Evolutionary conservation across 2,329 filamentous ascomycete genomes (phyloP).

Genomic region (Pyrenochaeta sp.): DNA sequence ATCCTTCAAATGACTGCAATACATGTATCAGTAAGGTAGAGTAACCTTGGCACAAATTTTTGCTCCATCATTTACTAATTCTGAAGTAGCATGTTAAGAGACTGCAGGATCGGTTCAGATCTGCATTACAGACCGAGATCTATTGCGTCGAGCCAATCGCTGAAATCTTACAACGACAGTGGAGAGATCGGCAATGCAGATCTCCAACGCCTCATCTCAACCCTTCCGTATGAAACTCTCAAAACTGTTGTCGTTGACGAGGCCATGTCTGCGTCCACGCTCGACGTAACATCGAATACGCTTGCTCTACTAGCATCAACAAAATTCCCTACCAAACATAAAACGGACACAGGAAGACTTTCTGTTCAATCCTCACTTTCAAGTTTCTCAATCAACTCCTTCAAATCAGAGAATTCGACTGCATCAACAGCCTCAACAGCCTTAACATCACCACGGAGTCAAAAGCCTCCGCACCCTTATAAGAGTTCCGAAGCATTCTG

Average conservation of each 20-base stretch:
- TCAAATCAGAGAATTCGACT: no score
- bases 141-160: not conserved
- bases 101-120: not conserved
- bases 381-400: slow-evolving; percentile 1
- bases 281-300: not conserved
- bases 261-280: not conserved
- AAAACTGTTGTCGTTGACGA: not conserved
- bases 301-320: not conserved
- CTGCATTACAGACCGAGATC: not conserved
- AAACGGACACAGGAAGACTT: not conserved
- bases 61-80: no score
- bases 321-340: not conserved
- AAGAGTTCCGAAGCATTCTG: no score
- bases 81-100: not conserved
- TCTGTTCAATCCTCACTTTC: not conserved
- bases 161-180: no score
- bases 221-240: not conserved
- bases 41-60: no score
- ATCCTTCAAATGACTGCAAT: not conserved
- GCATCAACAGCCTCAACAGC: no score
- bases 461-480: no score
- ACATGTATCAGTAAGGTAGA: not conserved
- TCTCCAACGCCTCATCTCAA: not conserved
- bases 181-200: not conserved
- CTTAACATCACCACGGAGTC: no score